Conservation (phyloP, 164 flowering plant species). For the Litsea cubeba region DNA sequence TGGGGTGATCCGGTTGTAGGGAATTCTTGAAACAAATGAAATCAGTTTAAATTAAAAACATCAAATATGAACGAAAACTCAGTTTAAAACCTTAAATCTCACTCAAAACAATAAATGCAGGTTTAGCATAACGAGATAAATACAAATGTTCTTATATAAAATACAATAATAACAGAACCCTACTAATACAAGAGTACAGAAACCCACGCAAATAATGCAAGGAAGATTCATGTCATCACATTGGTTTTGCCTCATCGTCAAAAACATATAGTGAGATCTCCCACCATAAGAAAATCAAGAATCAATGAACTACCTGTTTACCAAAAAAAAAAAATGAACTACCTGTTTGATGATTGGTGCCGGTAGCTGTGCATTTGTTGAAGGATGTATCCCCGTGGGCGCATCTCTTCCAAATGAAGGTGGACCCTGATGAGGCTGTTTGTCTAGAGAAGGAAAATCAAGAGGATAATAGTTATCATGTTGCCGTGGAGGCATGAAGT, state of each 20-base stretch:
- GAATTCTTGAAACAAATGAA: neutral
- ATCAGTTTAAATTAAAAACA: neutral
- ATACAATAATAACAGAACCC: neutral
- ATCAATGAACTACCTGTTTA: constrained; percentile 45
- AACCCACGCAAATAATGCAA: neutral
- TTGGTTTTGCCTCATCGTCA: neutral
- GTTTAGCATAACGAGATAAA: neutral
- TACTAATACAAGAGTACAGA: neutral
- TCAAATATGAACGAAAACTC: too few species aligned
- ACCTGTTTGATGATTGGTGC: constrained; percentile 73
- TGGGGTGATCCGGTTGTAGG: neutral
- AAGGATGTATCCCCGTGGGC: constrained; percentile 42
- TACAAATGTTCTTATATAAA: neutral
- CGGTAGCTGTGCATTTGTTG: constrained; percentile 46
- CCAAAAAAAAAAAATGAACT: neutral
- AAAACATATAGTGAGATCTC: neutral
- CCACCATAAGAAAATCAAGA: neutral
- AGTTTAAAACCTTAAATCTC: neutral
- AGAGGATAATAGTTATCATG: constrained; percentile 73
- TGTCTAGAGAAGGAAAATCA: constrained; percentile 64
- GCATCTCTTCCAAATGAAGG: constrained; percentile 83
- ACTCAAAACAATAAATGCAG: neutral
- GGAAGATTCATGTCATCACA: neutral
- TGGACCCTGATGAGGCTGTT: constrained; percentile 62
- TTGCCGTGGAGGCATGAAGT: constrained; percentile 75